Conservation (phyloP, 805 yeast genomes). For the Wickerhamiella sorbophila region DNA sequence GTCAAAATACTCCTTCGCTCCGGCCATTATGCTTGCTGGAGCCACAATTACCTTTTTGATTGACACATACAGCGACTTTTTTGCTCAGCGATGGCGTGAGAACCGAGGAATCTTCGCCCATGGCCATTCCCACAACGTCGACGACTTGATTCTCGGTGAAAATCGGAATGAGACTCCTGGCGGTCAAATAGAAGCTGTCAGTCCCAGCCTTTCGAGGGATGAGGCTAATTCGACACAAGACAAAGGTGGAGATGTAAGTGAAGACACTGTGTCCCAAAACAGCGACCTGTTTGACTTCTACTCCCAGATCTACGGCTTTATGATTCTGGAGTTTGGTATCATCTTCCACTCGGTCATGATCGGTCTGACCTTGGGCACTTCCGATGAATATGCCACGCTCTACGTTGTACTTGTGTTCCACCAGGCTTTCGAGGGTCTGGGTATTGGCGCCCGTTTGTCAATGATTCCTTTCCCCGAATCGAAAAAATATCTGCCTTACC, state of each 20-base stretch:
- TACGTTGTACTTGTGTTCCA: slow-evolving; percentile 58
- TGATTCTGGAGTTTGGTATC: slow-evolving; percentile 58
- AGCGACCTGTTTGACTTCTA: slow-evolving; percentile 18
- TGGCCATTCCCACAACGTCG: slow-evolving; percentile 8
- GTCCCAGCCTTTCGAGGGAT: not conserved
- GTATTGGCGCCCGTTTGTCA: slow-evolving; percentile 58
- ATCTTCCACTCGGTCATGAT: slow-evolving; percentile 63
- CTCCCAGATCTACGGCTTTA: slow-evolving; percentile 31
- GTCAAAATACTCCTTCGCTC: slow-evolving; percentile 43
- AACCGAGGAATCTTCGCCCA: slow-evolving; percentile 7
- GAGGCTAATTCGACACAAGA: not conserved
- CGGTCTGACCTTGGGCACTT: slow-evolving; percentile 51
- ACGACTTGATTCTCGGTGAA: slow-evolving; percentile 1
- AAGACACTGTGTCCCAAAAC: not conserved
- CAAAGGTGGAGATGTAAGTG: not conserved
- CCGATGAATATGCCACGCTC: slow-evolving; percentile 48
- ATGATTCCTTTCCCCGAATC: slow-evolving; percentile 39
- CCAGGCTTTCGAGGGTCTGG: slow-evolving; percentile 68
- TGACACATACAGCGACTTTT: slow-evolving; percentile 36
- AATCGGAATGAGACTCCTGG: slow-evolving; percentile 3
- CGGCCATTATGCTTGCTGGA: slow-evolving; percentile 38
- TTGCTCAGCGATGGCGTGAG: slow-evolving; percentile 20
- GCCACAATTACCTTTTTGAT: slow-evolving; percentile 33
- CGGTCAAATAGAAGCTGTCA: slow-evolving; percentile 4
- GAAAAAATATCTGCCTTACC: slow-evolving; percentile 37